phyloP scores from a whole-genome alignment of 768 basidiomycete species.

The Phylloporus sp. region DNA sequence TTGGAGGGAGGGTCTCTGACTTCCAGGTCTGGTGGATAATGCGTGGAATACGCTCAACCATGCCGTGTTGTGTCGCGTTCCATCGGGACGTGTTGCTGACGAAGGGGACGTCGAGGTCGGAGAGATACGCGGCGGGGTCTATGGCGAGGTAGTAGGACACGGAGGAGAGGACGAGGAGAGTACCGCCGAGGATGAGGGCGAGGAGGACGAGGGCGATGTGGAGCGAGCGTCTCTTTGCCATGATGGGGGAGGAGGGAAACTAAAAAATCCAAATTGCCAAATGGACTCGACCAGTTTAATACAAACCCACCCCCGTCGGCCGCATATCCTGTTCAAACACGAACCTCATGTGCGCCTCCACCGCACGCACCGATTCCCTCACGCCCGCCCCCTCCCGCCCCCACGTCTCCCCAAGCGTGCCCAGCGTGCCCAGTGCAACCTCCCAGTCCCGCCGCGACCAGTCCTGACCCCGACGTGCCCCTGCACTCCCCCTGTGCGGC shows the following conservation, averaged over 20 bases:
- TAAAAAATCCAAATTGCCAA: not conserved
- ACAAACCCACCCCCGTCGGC: constrained; percentile 34
- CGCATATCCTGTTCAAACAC: constrained; percentile 48
- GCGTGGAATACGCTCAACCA: constrained; percentile 77
- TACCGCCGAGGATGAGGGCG: constrained; percentile 79
- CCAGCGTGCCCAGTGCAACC: constrained; percentile 45
- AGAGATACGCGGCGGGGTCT: constrained; percentile 71
- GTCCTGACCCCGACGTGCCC: constrained; percentile 66
- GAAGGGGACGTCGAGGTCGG: constrained; percentile 69
- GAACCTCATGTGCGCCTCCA: constrained; percentile 45
- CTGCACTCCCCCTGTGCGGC: constrained; percentile 40
- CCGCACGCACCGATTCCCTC: constrained; percentile 43
- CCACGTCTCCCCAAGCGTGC: constrained; percentile 48
- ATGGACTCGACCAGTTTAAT: not conserved
- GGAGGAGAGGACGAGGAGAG: constrained; percentile 87
- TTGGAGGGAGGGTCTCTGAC: constrained; percentile 74
- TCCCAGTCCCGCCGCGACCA: constrained; percentile 73
- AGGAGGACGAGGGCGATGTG: constrained; percentile 52
- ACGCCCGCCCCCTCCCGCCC: constrained; percentile 49
- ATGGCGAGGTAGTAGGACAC: constrained; percentile 89
- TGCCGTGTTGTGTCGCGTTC: constrained; percentile 59
- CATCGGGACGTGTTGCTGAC: constrained; percentile 52
- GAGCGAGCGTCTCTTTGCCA: constrained; percentile 44
- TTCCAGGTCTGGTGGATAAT: constrained; percentile 99
- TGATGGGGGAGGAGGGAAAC: constrained; percentile 16